Evolutionary conservation across 441 rosid species (phyloP).

Genomic region (Bocquillonia castaneifolia): DNA sequence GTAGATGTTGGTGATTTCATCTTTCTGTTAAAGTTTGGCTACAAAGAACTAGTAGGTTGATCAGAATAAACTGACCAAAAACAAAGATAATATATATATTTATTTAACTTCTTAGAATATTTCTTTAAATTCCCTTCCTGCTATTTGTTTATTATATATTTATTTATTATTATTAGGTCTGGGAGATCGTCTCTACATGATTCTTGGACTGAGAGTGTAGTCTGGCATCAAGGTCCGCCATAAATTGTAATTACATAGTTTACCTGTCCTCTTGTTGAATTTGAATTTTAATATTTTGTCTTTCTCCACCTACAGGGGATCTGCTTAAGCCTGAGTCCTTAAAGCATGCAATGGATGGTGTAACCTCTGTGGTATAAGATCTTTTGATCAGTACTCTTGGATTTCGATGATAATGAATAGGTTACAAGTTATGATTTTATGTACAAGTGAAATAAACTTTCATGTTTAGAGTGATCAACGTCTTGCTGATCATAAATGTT

Average conservation of each 20-base stretch:
- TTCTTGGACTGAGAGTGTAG: conserved; percentile 63
- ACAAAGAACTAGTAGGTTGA: neutral
- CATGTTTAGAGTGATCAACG: neutral
- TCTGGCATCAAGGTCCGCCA: conserved; percentile 70
- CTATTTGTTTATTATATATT: conserved; percentile 19
- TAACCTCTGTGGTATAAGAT: conserved; percentile 66
- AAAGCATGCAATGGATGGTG: conserved; percentile 72
- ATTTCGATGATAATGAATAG: neutral
- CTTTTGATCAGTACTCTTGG: conserved; percentile 4
- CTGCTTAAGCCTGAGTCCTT: conserved; percentile 66
- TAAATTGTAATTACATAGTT: conserved; percentile 6
- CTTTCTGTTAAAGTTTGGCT: neutral
- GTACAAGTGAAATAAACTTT: neutral
- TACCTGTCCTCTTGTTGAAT: conserved; percentile 2
- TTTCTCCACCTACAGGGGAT: conserved; percentile 43
- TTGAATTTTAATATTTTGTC: conserved; percentile 9
- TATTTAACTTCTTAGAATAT: neutral
- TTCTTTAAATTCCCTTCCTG: conserved; percentile 29
- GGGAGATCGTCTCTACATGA: conserved; percentile 69
- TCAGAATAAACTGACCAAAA: neutral
- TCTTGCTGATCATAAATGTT: neutral
- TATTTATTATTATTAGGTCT: conserved; percentile 44
- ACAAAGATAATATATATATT: neutral
- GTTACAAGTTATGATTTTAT: neutral
- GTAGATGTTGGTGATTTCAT: conserved; percentile 30